phyloP scores from a whole-genome alignment of 306 rosid genomes.

The Gleditsia sinensis region DNA sequence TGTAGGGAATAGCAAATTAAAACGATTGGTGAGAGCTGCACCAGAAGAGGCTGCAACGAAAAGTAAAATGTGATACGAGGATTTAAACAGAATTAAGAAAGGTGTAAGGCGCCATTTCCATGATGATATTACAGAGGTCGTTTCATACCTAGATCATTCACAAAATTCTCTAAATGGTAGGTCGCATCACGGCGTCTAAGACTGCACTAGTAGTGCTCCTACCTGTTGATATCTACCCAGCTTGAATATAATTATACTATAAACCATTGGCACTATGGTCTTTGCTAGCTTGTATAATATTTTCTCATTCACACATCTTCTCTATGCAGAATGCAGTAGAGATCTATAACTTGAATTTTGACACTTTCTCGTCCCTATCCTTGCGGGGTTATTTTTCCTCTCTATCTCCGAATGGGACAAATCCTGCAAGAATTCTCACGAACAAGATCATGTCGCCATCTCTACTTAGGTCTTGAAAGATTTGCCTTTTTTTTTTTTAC shows the following conservation, averaged over 20 bases:
- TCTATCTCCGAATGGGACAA: no score
- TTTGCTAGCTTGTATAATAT: slow-evolving; percentile 8
- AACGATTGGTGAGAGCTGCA: slow-evolving; percentile 67
- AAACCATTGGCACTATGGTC: background rate
- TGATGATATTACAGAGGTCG: slow-evolving; percentile 71
- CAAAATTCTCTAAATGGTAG: slow-evolving; percentile 33
- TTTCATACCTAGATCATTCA: slow-evolving; percentile 60
- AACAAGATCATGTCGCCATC: no score
- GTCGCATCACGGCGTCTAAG: slow-evolving; percentile 27
- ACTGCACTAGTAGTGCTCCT: slow-evolving; percentile 44
- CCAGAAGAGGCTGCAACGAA: slow-evolving; percentile 63
- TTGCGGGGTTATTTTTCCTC: no score
- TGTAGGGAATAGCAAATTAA: slow-evolving; percentile 76
- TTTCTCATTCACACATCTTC: no score
- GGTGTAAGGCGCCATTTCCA: slow-evolving; percentile 66
- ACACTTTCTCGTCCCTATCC: no score
- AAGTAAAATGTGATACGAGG: slow-evolving; percentile 56
- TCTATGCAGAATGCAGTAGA: no score
- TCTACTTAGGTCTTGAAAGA: no score
- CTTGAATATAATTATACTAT: no score
- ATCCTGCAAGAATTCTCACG: no score
- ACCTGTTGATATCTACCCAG: slow-evolving; percentile 59
- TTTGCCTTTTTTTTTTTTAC: no score
- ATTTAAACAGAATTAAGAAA: slow-evolving; percentile 52
- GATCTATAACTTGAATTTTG: no score